These are phyloP conservation scores for Calophaca sinica DNA, from an alignment of 306 rosid species.

Conservation along the genomic window DNA sequence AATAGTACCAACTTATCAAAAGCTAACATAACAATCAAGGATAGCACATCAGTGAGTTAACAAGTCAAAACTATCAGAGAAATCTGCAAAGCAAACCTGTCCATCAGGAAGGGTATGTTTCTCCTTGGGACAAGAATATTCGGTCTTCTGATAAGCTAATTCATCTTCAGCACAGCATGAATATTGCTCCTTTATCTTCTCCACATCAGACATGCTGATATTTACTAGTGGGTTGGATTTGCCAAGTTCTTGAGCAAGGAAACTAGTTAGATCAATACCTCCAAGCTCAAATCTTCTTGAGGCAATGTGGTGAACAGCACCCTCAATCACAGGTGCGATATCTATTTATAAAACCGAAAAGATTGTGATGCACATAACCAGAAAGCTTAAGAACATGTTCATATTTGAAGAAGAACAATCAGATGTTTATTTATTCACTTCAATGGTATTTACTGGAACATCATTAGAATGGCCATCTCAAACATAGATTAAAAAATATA, in stretches of 20 bases:
- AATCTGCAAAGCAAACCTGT: constrained; percentile 67
- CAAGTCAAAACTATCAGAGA: constrained; percentile 7
- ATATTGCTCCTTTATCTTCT: constrained; percentile 82
- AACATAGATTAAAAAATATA: background rate
- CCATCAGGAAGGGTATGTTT: constrained; percentile 93
- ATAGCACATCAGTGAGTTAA: constrained; percentile 8
- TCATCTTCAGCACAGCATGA: constrained; percentile 92
- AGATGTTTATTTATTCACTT: background rate
- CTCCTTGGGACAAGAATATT: constrained; percentile 67
- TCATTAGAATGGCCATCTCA: constrained; percentile 11
- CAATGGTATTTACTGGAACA: background rate
- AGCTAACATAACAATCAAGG: constrained; percentile 25
- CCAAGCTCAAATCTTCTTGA: constrained; percentile 91
- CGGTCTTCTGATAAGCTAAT: constrained; percentile 78
- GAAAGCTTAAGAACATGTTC: constrained; percentile 1
- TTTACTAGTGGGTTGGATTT: constrained; percentile 74
- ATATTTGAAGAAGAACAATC: constrained; percentile 4
- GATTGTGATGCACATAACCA: constrained; percentile 14
- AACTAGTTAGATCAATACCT: constrained; percentile 82
- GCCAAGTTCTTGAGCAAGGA: constrained; percentile 86
- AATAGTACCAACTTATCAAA: constrained; percentile 29
- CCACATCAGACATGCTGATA: constrained; percentile 75
- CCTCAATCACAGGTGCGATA: constrained; percentile 95
- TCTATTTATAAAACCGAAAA: constrained; percentile 58
- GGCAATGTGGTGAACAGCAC: constrained; percentile 96